phyloP scores from a whole-genome alignment of 2,329 filamentous ascomycete species.

The Aspergillus neoniger region DNA sequence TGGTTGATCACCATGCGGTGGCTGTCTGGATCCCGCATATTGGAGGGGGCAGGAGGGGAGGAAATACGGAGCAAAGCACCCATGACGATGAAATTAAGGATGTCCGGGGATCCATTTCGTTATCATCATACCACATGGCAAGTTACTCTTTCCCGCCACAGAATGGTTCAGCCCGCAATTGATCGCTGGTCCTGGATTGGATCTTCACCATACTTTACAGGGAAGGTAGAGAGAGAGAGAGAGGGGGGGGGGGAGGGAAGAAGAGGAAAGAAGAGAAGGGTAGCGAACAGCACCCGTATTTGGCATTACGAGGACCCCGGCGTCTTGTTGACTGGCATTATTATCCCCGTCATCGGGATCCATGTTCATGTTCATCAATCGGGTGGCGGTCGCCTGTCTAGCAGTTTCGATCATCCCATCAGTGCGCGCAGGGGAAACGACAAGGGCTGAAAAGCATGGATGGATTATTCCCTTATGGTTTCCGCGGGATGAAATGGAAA shows the following conservation, averaged over 20 bases:
- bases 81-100: background rate
- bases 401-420: constrained; percentile 2
- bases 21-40: background rate
- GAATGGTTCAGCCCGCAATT: too few species aligned
- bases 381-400: background rate
- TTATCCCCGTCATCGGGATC: background rate
- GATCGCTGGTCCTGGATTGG: too few species aligned
- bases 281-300: too few species aligned
- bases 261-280: too few species aligned
- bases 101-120: background rate
- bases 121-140: background rate
- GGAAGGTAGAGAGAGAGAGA: too few species aligned
- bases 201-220: too few species aligned
- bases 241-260: too few species aligned
- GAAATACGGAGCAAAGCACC: background rate
- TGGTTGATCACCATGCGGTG: background rate
- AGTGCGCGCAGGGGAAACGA: background rate
- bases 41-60: background rate
- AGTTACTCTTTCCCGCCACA: background rate
- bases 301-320: too few species aligned
- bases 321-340: too few species aligned
- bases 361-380: background rate
- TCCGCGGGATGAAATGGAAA: too few species aligned
- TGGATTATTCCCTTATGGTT: background rate
- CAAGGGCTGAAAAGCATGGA: too few species aligned